Conservation (phyloP, 768 basidiomycete species). For the Austroboletus eburneus region DNA sequence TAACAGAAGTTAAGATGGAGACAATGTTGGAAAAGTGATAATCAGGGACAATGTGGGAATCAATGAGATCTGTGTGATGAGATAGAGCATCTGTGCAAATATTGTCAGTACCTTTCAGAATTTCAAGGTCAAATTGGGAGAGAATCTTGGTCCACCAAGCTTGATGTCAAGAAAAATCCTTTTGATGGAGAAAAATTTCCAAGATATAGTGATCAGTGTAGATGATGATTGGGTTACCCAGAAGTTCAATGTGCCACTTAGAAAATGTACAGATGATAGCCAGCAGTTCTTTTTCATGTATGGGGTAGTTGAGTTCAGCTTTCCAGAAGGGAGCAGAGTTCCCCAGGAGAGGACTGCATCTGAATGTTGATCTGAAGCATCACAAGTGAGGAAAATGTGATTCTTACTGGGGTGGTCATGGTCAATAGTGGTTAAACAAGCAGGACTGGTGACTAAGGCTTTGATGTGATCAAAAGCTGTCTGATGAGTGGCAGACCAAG, state of each 20-base stretch:
- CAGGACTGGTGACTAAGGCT: conserved; percentile 13
- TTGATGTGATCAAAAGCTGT: conserved; percentile 22
- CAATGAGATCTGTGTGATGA: neutral
- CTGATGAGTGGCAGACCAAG: neutral
- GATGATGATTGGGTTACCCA: conserved; percentile 4
- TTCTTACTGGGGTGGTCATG: conserved; percentile 23
- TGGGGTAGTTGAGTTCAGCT: neutral
- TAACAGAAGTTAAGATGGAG: neutral
- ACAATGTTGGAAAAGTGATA: neutral
- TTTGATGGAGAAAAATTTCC: conserved; percentile 28
- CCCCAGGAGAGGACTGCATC: neutral
- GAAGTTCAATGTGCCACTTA: neutral
- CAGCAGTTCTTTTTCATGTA: neutral
- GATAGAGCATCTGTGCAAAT: conserved; percentile 40
- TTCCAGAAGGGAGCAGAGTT: conserved; percentile 5
- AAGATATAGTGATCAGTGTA: conserved; percentile 29
- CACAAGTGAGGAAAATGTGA: conserved; percentile 14
- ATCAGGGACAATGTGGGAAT: neutral
- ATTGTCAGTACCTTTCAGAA: conserved; percentile 38
- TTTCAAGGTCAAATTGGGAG: conserved; percentile 31
- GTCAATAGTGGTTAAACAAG: conserved; percentile 31
- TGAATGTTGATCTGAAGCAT: conserved; percentile 5
- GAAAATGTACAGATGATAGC: neutral
- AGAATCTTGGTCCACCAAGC: conserved; percentile 40
- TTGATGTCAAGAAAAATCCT: conserved; percentile 32